Percentiles rank a stretch among this genome's conserved stretches.
These are phyloP conservation scores for rapeseed (Brassica napus) DNA, from an alignment of 345 rosid genomes.

Conservation along the genomic window Da-Ae NC_063445.1:2744001-2744500, in stretches of 20 bases:
- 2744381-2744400: conserved; percentile 80
- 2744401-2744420: conserved; percentile 63
- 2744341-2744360: conserved; percentile 38
- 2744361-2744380: conserved; percentile 76
- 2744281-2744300: background rate
- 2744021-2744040: conserved; percentile 51
- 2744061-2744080: conserved; percentile 68
- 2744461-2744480: conserved; percentile 71
- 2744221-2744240: conserved; percentile 15
- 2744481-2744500: conserved; percentile 28
- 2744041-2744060: conserved; percentile 44
- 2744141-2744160: conserved; percentile 12
- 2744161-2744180: conserved; percentile 3
- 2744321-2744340: background rate
- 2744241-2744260: conserved; percentile 26
- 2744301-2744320: conserved; percentile 10
- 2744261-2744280: conserved; percentile 28
- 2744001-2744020: conserved; percentile 42
- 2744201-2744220: conserved; percentile 16
- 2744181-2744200: conserved; percentile 24
- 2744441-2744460: conserved; percentile 34
- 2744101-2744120: conserved; percentile 48
- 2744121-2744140: conserved; percentile 4
- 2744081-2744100: conserved; percentile 64
- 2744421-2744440: conserved; percentile 58